phyloP scores from a whole-genome alignment of 2,329 filamentous ascomycete genomes.

The Xylaria sp. region DNA sequence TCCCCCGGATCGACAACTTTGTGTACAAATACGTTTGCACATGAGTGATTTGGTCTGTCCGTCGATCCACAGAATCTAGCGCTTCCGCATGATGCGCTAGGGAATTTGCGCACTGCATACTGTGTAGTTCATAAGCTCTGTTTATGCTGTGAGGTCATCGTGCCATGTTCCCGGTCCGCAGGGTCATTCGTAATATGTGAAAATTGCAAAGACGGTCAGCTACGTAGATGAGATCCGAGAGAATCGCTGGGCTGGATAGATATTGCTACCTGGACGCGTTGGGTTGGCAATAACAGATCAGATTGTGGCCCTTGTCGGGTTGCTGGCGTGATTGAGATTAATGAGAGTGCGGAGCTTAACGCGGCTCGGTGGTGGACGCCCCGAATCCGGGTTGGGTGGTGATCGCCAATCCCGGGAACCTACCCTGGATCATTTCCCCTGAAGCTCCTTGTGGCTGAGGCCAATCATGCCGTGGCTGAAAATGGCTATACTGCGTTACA shows the following conservation, averaged over 20 bases:
- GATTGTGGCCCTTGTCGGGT: constrained; percentile 6
- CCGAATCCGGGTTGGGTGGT: constrained; percentile 27
- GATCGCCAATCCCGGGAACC: constrained; percentile 21
- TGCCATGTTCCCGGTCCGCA: neutral
- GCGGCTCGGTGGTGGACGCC: constrained; percentile 25
- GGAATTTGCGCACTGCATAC: neutral
- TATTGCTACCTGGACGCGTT: neutral
- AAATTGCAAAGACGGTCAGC: neutral
- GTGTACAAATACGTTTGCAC: constrained; percentile 14
- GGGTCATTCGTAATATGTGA: neutral
- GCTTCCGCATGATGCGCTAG: neutral
- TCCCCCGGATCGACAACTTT: constrained; percentile 31
- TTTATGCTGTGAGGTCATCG: neutral
- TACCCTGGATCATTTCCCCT: neutral
- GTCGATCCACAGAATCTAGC: neutral
- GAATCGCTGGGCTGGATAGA: neutral
- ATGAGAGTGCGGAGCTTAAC: constrained; percentile 26
- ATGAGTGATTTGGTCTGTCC: neutral
- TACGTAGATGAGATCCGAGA: neutral
- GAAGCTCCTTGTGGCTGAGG: constrained; percentile 1
- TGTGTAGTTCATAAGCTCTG: neutral
- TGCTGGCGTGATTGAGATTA: constrained; percentile 20
- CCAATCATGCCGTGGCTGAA: neutral
- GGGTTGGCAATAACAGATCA: constrained; percentile 18
- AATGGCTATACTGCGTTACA: neutral